Evolutionary conservation across 306 rosid genomes (phyloP), one percentile per base, ranked within the genome.

Genomic region (Ammopiptanthus mongolicus): DNA sequence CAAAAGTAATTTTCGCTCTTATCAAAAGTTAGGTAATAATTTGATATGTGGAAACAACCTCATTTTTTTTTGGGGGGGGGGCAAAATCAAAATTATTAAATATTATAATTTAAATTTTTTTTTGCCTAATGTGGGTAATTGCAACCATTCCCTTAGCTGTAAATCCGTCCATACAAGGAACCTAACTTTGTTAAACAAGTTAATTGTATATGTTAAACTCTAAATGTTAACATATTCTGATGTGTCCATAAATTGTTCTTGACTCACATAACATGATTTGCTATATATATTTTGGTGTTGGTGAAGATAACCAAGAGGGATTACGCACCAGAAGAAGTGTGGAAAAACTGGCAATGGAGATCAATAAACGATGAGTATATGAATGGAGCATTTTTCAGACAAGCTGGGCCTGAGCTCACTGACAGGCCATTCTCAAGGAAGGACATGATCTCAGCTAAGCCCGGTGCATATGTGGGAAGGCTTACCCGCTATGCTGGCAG

Each of bases 281-380:
- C 8, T 55, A 11, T 28, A n/a, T 37, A 12, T 6, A 8, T 37
- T 0, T 51, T 50, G 79, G 60, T 61, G 44, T 71, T 78, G 63
- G 12, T 83, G 83, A 83, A 91, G 97, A 80, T 94, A 65, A 90
- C 96, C 2, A 86, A 90, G 81, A 87, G 96, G 71, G 87, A 81
- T 1, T 79, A 89, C 53, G 1, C 92, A 14, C 2, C 53, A 2
- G 77, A 58, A 74, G 0, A 2, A 0, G 89, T 33, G 14, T 90
- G 97, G 97, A 84, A 25, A 42, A 42, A 11, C 0, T 90, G 97
- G 98, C 84, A 66, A 64, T 93, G 96, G 98, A 88, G 91, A 74
- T 93, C 98, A n/a, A 83, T 89, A 39, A 82, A 84, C 5, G 97
- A 93, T 34, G 19, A 65, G 59, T 51, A 82, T 80, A 2, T 85